Conservation (phyloP, 805 yeast species). For the Candida jianshihensis region DNA sequence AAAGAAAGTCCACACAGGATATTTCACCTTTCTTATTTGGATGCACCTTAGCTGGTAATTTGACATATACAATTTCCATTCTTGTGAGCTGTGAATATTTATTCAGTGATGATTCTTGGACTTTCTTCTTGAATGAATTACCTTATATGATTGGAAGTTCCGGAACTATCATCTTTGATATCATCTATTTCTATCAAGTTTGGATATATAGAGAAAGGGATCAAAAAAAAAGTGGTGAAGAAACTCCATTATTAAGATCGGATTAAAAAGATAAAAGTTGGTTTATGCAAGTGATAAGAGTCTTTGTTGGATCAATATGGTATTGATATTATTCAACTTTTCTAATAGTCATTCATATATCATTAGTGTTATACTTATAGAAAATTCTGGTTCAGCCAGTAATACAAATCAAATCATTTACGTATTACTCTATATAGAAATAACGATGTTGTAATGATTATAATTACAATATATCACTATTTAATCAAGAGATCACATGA, state of each 20-base stretch:
- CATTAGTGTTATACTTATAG: no score
- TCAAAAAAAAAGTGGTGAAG: constrained; percentile 6
- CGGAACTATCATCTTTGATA: constrained; percentile 78
- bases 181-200: constrained; percentile 60
- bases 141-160: constrained; percentile 83
- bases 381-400: no score
- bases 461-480: no score
- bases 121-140: constrained; percentile 58
- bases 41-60: constrained; percentile 73
- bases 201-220: constrained; percentile 24
- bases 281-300: no score
- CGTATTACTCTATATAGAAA: no score
- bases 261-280: not conserved
- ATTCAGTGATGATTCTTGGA: constrained; percentile 27
- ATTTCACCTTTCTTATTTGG: constrained; percentile 73
- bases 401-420: no score
- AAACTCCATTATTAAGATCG: constrained; percentile 9
- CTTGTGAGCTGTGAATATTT: constrained; percentile 53
- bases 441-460: no score
- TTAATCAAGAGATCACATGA: no score
- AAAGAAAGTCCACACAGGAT: constrained; percentile 80
- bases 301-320: no score
- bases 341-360: no score
- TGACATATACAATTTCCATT: constrained; percentile 71
- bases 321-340: no score